Percentiles rank a stretch among this genome's conserved stretches.
These are phyloP conservation scores for Diospyros lotus DNA, from an alignment of 148 eudicot species.

Conservation along the genomic window DNA sequence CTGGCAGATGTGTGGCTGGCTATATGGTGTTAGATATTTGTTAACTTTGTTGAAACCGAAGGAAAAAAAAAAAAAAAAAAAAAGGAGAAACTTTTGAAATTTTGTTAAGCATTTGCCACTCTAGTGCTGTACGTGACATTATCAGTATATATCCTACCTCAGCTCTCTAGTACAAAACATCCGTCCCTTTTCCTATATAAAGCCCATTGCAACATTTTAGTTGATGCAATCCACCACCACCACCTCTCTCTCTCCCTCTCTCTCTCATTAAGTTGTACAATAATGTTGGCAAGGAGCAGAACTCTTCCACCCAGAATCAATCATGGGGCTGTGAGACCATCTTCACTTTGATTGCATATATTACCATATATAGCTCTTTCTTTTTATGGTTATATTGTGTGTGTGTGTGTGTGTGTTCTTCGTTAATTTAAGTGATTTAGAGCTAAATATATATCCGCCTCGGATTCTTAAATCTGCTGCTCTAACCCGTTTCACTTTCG, in stretches of 20 bases:
- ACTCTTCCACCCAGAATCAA: slow-evolving; percentile 35
- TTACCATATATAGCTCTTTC: neutral
- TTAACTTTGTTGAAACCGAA: too few relatives aligned
- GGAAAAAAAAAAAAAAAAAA: too few relatives aligned
- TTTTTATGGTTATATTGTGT: neutral
- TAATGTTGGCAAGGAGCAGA: slow-evolving; percentile 36
- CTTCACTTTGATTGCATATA: neutral
- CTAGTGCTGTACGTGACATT: too few relatives aligned
- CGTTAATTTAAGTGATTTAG: too few relatives aligned
- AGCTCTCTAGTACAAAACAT: too few relatives aligned
- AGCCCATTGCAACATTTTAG: neutral
- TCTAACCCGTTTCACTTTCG: too few relatives aligned
- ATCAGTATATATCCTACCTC: too few relatives aligned
- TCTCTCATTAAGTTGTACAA: neutral
- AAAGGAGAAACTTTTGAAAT: too few relatives aligned
- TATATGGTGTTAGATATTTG: too few relatives aligned
- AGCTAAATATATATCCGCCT: too few relatives aligned
- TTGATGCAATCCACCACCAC: neutral
- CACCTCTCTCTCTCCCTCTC: slow-evolving; percentile 1
- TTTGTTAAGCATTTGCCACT: too few relatives aligned
- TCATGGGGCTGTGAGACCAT: slow-evolving; percentile 22
- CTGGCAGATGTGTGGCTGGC: too few relatives aligned
- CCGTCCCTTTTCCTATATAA: neutral
- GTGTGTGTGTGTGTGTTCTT: neutral
- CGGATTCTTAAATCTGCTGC: neutral